Base-by-base conservation (phyloP, 2,329 filamentous ascomycete genomes). In the Xylariaceae sp. region DNA sequence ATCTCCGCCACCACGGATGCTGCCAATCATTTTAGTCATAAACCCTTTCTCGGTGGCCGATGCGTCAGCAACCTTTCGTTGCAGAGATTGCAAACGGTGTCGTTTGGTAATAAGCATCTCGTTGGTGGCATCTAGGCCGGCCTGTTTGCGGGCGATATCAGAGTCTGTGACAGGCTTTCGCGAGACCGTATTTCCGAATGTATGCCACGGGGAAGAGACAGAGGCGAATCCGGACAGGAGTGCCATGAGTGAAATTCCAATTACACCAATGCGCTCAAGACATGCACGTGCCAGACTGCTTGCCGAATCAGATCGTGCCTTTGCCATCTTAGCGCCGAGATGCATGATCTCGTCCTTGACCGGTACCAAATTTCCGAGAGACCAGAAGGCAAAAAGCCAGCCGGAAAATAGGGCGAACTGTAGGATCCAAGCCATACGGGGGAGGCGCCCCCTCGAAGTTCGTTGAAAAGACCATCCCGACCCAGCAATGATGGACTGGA, bases 131-230 rank as follows among this genome's bases (percentile, higher is more conserved):
- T 88, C 83, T 3, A 94, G 71, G 0, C 88, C 89, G 2, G 84
- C 82, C 62, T 90, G 82, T 63, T 92, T 93, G 40, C 89, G 78
- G 39, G 79, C 73, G 38, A 95, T 77, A 54, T 92, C 86, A 8
- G 80, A 74, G 40, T 94, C 88, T 0, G 84, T 83, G 16, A 90
- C 79, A 3, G 79, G 79, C 22, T 77, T 74, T 40, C 69, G 71
- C 8, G 67, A 61, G 37, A 79, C 71, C 32, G 77, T 79, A 22
- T 82, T 80, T 20, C 82, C 78, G 66, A 94, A 88, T 1, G 81
- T 88, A 60, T 94, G 86, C 88, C 89, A 95, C 2, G 90, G 82
- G 1, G 86, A 85, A 20, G 86, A 91, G 25, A 94, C 86, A n/a
- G 88, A 88, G 5, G 89, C 89, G 58, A 94, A 95, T 0, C 89